Base-by-base conservation (phyloP, 495 filamentous ascomycete genomes). In the Hypoxylon rickii region DNA sequence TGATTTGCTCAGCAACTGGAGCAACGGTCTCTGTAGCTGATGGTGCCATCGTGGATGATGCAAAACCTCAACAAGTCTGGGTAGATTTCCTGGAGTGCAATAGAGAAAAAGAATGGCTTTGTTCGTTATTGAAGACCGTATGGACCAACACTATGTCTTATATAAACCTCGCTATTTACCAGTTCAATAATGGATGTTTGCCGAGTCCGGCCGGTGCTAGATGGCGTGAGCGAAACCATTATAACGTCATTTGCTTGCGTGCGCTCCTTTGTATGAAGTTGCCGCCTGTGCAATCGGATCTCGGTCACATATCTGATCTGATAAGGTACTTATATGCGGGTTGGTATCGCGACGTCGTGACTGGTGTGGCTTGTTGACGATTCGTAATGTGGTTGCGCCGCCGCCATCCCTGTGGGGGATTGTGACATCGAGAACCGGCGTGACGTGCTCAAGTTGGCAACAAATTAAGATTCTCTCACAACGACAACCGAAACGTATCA, bases 361-460 rank as follows among this genome's bases (percentile, higher is more conserved):
- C 56, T 44, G 44, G 44, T 13, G 39, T 42, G 33, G 24, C 44
- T 44, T 43, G 39, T 50, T 26, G 24, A 44, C 12, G 37, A 50
- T 17, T 31, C 39, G 21, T 31, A 15, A 36, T 39, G 26, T 36
- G 2, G 44, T 45, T 24, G 3, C 29, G 41, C 15, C 18, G 32
- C n/a, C 24, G 13, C n/a, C n/a, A n/a, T n/a, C n/a, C n/a, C 19
- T 56, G 52, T 29, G 52, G 52, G 52, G 56, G 56, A 60, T 60
- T 54, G 49, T 50, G 49, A 49, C 20, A 60, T 60, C n/a, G 32
- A 48, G 17, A n/a, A 36, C 44, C 15, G 15, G 20, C 44, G 31
- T 60, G 56, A 60, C 56, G 56, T 60, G 56, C 49, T 60, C 56
- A 29, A n/a, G n/a, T n/a, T n/a, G n/a, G n/a, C n/a, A n/a, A n/a